Evolutionary conservation across 495 filamentous ascomycete species (phyloP).

Genomic region (Lepraria neglecta): DNA sequence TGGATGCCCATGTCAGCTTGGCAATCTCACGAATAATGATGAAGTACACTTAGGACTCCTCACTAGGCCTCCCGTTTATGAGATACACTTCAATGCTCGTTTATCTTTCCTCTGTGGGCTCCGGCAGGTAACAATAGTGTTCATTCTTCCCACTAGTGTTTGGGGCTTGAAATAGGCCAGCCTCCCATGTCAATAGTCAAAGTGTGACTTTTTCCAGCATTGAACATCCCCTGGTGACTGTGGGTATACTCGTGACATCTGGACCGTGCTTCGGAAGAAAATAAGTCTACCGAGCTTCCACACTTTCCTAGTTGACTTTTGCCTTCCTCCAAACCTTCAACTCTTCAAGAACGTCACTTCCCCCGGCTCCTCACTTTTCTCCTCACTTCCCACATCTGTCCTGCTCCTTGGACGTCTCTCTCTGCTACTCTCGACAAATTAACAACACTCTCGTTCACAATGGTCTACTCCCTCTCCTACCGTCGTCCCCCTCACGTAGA

Average conservation of each 20-base stretch:
- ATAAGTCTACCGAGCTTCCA: neutral
- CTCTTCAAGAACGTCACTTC: neutral
- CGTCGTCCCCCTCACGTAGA: constrained; percentile 38
- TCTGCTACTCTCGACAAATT: no score
- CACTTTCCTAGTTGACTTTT: neutral
- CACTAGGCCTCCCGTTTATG: neutral
- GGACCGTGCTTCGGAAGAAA: constrained; percentile 2
- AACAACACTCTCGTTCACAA: constrained; percentile 22
- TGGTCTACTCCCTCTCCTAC: constrained; percentile 48
- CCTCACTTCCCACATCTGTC: neutral
- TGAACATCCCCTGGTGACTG: neutral
- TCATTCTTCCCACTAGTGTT: neutral
- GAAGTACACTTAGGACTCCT: neutral
- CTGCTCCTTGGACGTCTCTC: neutral
- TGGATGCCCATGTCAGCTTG: neutral
- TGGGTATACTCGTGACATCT: neutral
- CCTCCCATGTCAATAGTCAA: neutral
- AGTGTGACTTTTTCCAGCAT: neutral
- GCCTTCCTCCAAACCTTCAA: neutral
- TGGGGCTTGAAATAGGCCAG: neutral
- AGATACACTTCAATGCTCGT: neutral
- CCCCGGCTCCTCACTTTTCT: neutral
- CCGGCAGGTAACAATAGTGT: neutral
- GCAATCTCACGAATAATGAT: constrained; percentile 1
- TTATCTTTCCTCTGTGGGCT: neutral